Evolutionary conservation across 148 eudicot genomes (phyloP).

Genomic region (Salicornia ramosissima): DNA sequence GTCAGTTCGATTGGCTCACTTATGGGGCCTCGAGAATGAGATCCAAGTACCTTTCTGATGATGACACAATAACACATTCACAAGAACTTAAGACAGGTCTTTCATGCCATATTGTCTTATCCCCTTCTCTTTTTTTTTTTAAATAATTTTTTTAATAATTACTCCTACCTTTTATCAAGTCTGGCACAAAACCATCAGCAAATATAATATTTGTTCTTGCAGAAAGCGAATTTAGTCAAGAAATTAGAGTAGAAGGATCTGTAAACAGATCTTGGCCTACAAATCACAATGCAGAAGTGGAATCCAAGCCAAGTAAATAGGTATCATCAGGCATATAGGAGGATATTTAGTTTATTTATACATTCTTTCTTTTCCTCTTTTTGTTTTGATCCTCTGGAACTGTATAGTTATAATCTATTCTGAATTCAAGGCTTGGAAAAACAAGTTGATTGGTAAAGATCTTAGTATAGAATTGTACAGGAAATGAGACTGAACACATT

Average conservation of each 20-base stretch:
- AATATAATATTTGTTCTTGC: not conserved
- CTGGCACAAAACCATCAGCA: not conserved
- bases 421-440: not conserved
- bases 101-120: not conserved
- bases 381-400: not conserved
- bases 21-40: slow-evolving; percentile 18
- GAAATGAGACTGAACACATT: not conserved
- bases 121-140: not conserved
- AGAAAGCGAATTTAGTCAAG: slow-evolving; percentile 35
- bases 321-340: not conserved
- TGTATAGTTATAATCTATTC: not conserved
- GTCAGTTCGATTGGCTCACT: slow-evolving; percentile 46
- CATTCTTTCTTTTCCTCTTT: not conserved
- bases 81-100: slow-evolving; percentile 31
- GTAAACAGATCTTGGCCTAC: not conserved
- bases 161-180: not conserved
- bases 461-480: not conserved
- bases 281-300: not conserved
- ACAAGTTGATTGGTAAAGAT: not conserved
- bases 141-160: too few relatives aligned
- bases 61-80: slow-evolving; percentile 24
- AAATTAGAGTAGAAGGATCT: slow-evolving; percentile 17
- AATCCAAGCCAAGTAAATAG: slow-evolving; percentile 2
- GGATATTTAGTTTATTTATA: not conserved
- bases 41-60: slow-evolving; percentile 17